phyloP scores from a whole-genome alignment of 768 basidiomycete genomes.

The Inosperma sp. region DNA sequence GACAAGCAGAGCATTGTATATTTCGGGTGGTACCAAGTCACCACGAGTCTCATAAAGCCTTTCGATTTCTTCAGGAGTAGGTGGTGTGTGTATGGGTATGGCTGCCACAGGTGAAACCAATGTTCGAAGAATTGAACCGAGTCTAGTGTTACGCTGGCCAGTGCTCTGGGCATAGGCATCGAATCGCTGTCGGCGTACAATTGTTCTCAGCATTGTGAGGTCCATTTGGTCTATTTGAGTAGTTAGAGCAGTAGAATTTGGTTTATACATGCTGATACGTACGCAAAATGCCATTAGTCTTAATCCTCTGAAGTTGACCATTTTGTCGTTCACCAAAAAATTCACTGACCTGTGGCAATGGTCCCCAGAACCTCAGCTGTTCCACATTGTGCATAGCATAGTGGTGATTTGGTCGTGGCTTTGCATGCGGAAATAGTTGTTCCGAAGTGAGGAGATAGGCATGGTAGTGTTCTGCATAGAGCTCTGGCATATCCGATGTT shows the following conservation, averaged over 20 bases:
- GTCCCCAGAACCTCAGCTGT: slow-evolving; percentile 8
- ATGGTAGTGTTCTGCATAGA: neutral
- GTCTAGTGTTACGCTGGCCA: neutral
- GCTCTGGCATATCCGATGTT: neutral
- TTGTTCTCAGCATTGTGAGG: slow-evolving; percentile 3
- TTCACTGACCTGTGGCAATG: slow-evolving; percentile 3
- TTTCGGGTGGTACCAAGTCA: slow-evolving; percentile 8
- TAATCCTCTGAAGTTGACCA: neutral
- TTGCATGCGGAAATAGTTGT: slow-evolving; percentile 5
- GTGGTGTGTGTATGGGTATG: neutral
- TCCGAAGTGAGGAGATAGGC: slow-evolving; percentile 2
- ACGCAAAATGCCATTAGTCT: slow-evolving; percentile 4
- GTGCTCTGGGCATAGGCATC: neutral
- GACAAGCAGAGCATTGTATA: neutral
- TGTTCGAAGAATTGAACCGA: neutral
- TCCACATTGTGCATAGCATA: slow-evolving; percentile 9
- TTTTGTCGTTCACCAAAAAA: slow-evolving; percentile 7
- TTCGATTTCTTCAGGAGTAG: neutral
- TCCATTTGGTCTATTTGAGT: neutral
- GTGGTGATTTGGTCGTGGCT: slow-evolving; percentile 10
- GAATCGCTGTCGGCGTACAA: slow-evolving; percentile 3
- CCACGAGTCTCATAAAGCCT: neutral
- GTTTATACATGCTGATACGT: neutral
- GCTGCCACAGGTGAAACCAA: neutral
- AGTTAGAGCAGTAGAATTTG: neutral